A percentile compares a stretch with the other conserved stretches of the same genome.
Conservation (phyloP, 768 basidiomycete species). For the Tylopilus felleus region DNA sequence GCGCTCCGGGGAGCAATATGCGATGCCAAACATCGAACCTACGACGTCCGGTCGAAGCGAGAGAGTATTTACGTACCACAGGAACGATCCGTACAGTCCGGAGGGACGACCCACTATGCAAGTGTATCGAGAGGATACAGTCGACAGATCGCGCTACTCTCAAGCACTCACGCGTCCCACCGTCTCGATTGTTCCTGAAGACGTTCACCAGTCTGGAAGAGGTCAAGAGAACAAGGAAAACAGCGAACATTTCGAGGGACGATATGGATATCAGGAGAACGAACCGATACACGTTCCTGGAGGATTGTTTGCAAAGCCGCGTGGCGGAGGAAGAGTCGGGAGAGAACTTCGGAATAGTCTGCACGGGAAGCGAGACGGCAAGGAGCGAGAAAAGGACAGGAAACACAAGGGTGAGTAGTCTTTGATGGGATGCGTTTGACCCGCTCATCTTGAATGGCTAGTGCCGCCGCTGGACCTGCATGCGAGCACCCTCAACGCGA, state of each 20-base stretch:
- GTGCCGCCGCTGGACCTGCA: conserved; percentile 51
- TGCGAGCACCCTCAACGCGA: not conserved
- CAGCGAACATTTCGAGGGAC: conserved; percentile 14
- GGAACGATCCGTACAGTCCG: conserved; percentile 14
- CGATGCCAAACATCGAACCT: conserved; percentile 36
- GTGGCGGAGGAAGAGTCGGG: conserved; percentile 32
- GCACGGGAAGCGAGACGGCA: conserved; percentile 33
- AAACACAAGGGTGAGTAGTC: conserved; percentile 48
- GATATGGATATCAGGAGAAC: conserved; percentile 12
- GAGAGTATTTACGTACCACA: conserved; percentile 27
- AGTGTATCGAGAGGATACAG: conserved; percentile 20
- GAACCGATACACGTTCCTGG: conserved; percentile 23
- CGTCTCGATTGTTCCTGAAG: conserved; percentile 13
- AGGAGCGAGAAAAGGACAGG: conserved; percentile 48
- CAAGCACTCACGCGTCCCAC: conserved; percentile 11
- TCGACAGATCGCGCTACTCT: conserved; percentile 16
- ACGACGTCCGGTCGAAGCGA: conserved; percentile 44
- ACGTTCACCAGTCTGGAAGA: conserved; percentile 7
- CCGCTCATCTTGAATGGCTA: conserved; percentile 25
- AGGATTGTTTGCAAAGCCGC: conserved; percentile 33
- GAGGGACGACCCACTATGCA: conserved; percentile 15
- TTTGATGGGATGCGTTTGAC: not conserved
- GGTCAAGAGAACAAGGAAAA: conserved; percentile 41
- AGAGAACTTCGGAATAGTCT: conserved; percentile 54
- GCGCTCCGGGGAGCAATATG: conserved; percentile 36